Conservation (phyloP, 1,284 basidiomycete species). For the Erythrobasidium hasegawianum region DNA sequence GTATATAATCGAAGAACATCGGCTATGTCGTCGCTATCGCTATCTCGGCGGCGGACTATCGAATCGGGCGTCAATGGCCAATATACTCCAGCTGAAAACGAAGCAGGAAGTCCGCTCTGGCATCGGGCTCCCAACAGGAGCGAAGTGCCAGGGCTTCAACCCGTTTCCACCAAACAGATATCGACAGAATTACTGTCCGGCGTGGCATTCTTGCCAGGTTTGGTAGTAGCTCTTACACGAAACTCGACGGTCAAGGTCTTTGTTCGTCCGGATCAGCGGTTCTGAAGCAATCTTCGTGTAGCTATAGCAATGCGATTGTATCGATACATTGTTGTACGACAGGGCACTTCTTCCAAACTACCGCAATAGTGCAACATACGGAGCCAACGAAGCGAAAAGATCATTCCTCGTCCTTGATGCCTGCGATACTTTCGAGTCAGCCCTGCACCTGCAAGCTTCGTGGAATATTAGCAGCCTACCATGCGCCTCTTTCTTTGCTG, state of each 20-base stretch:
- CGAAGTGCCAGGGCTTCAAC: conserved; percentile 84
- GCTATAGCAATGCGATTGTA: not conserved
- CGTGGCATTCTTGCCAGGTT: conserved; percentile 66
- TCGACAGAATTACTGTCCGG: conserved; percentile 69
- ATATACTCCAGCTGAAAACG: conserved; percentile 46
- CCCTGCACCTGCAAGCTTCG: not conserved
- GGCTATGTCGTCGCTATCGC: conserved; percentile 67
- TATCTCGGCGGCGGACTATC: conserved; percentile 59
- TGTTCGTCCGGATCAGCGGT: conserved; percentile 60
- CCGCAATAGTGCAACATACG: not conserved
- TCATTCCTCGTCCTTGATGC: conserved; percentile 31
- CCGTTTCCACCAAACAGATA: conserved; percentile 68
- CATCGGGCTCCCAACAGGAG: conserved; percentile 81
- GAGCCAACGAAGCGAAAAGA: not conserved
- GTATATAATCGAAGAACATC: conserved; percentile 58
- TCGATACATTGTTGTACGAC: not conserved
- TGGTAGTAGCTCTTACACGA: conserved; percentile 70
- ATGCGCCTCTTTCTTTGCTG: conserved; percentile 75
- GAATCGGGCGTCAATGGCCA: conserved; percentile 57
- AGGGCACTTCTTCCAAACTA: not conserved
- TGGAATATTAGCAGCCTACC: conserved; percentile 8
- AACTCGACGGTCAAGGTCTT: conserved; percentile 72
- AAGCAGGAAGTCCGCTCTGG: conserved; percentile 56
- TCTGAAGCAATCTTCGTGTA: not conserved
- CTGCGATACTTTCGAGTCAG: not conserved